Evolutionary conservation across 2,329 filamentous ascomycete species (phyloP), one percentile per base, ranked within the genome.

Genomic region (Endothia cerciana): DNA sequence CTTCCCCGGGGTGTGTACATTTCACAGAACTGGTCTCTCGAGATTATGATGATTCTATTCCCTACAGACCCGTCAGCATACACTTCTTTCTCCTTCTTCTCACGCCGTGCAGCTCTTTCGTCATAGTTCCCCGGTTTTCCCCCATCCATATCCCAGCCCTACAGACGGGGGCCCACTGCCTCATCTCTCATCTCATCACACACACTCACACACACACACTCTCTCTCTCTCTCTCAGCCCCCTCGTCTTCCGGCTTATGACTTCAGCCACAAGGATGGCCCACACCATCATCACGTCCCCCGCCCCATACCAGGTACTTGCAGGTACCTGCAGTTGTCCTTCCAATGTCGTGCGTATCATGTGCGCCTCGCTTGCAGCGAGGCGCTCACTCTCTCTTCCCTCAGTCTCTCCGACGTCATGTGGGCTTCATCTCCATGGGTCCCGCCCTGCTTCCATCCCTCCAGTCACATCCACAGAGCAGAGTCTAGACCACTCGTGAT

Each of bases 341-440:
- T 57, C 38, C 36, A 30, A 28, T n/a, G 51, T n/a, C 33, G 33
- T 36, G 33, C 47, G 17, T 49, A 25, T n/a, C 57, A 36, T 25
- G 3, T 22, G 13, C 28, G 22, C 7, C 30, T 28, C 19, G 28
- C 11, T 25, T n/a, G n/a, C n/a, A n/a, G n/a, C n/a, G n/a, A n/a
- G n/a, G n/a, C n/a, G 25, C 15, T 36, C 45, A 55, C n/a, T n/a
- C 30, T 56, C 58, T 57, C 65, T 53, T 22, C 51, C 59, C 25
- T 63, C 65, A 68, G 63, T 56, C 45, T 63, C 22, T 58, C 28
- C 66, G 58, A 68, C 66, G 66, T 68, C 66, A 68, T 68, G 33
- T 43, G 11, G 56, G 57, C 60, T 8, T 62, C 57, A 64, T 66
- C 60, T 63, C n/a, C 60, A 55, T 49, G 40, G 53, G 22, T 15